Evolutionary conservation across 257 asterid genomes (phyloP), one percentile per base, ranked within the genome.

Genomic region (Voacanga thouarsii): DNA sequence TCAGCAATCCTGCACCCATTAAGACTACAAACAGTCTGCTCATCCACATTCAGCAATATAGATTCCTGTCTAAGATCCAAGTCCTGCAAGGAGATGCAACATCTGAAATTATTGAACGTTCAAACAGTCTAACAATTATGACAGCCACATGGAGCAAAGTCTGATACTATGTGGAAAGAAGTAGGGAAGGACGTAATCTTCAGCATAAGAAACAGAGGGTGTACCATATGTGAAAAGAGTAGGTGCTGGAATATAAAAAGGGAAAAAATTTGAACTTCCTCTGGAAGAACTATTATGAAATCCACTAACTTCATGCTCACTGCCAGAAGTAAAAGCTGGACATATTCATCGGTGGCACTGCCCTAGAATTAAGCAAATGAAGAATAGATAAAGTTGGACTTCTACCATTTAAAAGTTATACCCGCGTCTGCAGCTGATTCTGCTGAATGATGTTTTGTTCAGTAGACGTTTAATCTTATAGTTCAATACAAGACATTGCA

Each of bases 1-100:
- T 93, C 97, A 0, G 98, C 90, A 68, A 93, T 97, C 86, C 97
- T 87, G 86, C 96, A 90, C 57, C 98, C 97, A 86, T 92, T 93
- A 68, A 93, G 96, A 89, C 96, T 93, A 66, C 94, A 96, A 83
- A 89, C 95, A 56, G 97, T 90, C 87, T 89, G 92, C 66, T 92
- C 96, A 78, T 92, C 96, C 81, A 93, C 98, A 83, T 88, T 88
- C 81, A 90, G 94, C 76, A 93, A 85, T 75, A 89, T 86, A 21
- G 96, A 90, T 75, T 92, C 98, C 86, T 89, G 95, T 24, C 95
- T 88, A 68, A 92, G 56, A 84, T 92, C 96, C 89, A 93, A 80
- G 81, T 92, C 96, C 97, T 93, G 79, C 55, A 73, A 71, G 37
- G 59, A 74, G 77, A 84, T 7, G 28, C 33, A 57, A 57, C 65